Base-by-base conservation (phyloP, 1,284 basidiomycete genomes). In the Apiotrichum porosum region DNA sequence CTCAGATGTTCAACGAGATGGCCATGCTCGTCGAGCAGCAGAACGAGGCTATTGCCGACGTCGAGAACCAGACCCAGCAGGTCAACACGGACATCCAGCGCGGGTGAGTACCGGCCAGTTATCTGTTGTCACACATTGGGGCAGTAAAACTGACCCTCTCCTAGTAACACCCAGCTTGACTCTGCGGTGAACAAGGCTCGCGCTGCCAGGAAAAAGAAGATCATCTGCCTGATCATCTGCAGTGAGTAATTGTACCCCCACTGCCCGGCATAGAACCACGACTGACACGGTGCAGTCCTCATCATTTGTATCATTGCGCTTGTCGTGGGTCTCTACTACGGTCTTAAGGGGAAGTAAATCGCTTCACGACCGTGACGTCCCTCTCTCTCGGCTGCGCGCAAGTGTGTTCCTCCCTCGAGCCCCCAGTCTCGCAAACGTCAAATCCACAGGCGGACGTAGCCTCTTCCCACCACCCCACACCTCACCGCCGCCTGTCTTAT, bases 1-100 rank as follows among this genome's bases (percentile, higher is more conserved):
- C 85, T 1, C 86, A 90, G 67, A 76, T 97, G 56, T 92, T 95
- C 74, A 82, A 81, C 57, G 93, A 97, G 84, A 85, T 91, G 86
- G 81, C 81, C 42, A 79, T 83, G 54, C 74, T 92, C 34, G 80
- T 91, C 18, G 78, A 83, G 41, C 84, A 88, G 70, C 87, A 92
- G 66, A 83, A 91, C 46, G 84, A 87, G 53, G 78, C 80, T 2
- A 81, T 93, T 52, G 73, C 78, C 41, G 75, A 72, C 21, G 80
- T 90, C 43, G 81, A 90, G 62, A 72, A 72, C 9, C 79, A 80
- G 44, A 85, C 86, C 8, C 66, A 65, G 15, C 76, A 77, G 28
- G 84, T 86, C 4, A 80, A 86, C 63, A 71, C 71, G 10, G 82
- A 92, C 62, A 83, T 86, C 24, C 78, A 80, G 60, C 77, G 75